Evolutionary conservation across 2,329 filamentous ascomycete genomes (phyloP).

Genomic region (Reticulascus tulasneorum): DNA sequence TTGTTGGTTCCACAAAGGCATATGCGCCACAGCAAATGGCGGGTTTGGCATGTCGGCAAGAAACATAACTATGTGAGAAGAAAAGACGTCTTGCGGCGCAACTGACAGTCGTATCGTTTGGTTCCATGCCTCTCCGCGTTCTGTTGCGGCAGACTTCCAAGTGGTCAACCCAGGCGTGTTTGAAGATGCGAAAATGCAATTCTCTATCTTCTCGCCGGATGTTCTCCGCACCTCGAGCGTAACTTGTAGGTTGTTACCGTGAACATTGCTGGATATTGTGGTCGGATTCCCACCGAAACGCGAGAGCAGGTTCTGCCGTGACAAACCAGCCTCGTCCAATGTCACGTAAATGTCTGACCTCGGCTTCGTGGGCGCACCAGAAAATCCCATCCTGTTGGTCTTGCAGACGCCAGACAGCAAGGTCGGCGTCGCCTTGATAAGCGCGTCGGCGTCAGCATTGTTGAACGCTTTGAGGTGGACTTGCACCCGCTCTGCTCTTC

Average conservation of each 20-base stretch:
- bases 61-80: constrained; percentile 84
- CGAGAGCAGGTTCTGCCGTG: constrained; percentile 68
- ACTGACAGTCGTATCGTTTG: constrained; percentile 82
- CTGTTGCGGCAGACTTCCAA: constrained; percentile 80
- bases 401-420: constrained; percentile 75
- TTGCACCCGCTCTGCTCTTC: constrained; percentile 71
- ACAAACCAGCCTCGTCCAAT: constrained; percentile 72
- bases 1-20: constrained; percentile 89
- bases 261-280: constrained; percentile 57
- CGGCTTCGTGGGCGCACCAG: constrained; percentile 80
- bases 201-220: constrained; percentile 76
- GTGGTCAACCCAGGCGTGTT: constrained; percentile 75
- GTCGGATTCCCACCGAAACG: constrained; percentile 70
- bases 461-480: constrained; percentile 76
- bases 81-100: constrained; percentile 72
- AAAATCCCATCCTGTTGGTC: constrained; percentile 89
- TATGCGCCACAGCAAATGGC: constrained; percentile 86
- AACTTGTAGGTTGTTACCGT: constrained; percentile 75
- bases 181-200: constrained; percentile 82
- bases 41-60: constrained; percentile 81
- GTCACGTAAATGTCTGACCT: constrained; percentile 96
- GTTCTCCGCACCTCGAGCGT: constrained; percentile 82
- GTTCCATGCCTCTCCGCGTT: constrained; percentile 79
- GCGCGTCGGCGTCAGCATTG: constrained; percentile 69
- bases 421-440: constrained; percentile 86